These are phyloP conservation scores for Torrubiella hemipterigena DNA, from an alignment of 2,329 filamentous ascomycete genomes.

Conservation along the genomic window DNA sequence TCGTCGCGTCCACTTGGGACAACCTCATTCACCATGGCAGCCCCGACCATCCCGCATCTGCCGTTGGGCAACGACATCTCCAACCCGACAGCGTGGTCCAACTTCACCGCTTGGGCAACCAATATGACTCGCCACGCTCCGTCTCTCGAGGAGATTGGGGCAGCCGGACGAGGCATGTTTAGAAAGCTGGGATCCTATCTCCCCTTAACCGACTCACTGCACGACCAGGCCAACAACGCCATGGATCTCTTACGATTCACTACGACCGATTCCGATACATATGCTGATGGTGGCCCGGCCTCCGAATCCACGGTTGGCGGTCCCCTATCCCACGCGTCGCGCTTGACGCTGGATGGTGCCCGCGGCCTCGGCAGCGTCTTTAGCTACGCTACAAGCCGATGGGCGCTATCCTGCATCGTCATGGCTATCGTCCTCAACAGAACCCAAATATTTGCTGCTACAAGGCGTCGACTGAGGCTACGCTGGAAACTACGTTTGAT, in stretches of 20 bases:
- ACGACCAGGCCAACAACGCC: conserved; percentile 36
- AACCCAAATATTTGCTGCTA: conserved; percentile 87
- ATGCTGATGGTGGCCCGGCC: background rate
- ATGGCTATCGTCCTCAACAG: conserved; percentile 83
- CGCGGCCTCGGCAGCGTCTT: conserved; percentile 77
- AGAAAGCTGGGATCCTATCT: conserved; percentile 56
- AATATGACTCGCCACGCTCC: conserved; percentile 50
- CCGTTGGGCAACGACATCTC: background rate
- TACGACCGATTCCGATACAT: too few relatives aligned
- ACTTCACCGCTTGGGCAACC: conserved; percentile 43
- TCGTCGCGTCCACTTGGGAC: too few relatives aligned
- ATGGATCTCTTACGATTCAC: conserved; percentile 9
- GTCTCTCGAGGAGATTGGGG: conserved; percentile 55
- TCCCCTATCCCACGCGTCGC: conserved; percentile 22
- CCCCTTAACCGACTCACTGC: conserved; percentile 44
- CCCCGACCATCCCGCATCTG: too few relatives aligned
- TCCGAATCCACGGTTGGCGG: too few relatives aligned
- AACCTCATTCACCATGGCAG: too few relatives aligned
- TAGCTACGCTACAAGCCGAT: conserved; percentile 80
- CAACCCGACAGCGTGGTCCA: conserved; percentile 35
- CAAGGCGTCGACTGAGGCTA: conserved; percentile 65
- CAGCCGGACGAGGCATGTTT: conserved; percentile 58
- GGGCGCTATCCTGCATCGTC: conserved; percentile 79
- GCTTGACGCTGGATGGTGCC: conserved; percentile 44
- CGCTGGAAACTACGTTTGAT: conserved; percentile 60